Evolutionary conservation across 306 rosid genomes (phyloP).

Genomic region (Delonix regia): DNA sequence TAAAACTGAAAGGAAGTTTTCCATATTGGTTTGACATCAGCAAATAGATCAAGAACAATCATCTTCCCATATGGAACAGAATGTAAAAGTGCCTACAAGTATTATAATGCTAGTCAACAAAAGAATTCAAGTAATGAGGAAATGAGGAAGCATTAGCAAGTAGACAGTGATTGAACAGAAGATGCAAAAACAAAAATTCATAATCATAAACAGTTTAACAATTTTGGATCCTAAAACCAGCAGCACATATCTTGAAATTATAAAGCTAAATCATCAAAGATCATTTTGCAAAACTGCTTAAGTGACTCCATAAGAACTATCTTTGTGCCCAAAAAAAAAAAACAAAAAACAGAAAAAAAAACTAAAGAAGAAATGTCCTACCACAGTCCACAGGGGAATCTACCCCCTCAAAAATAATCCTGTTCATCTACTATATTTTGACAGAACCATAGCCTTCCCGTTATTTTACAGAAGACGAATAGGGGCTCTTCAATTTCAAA

Average conservation of each 20-base stretch:
- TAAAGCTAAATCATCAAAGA: neutral
- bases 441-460: neutral
- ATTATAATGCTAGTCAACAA: conserved; percentile 18
- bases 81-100: conserved; percentile 87
- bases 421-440: neutral
- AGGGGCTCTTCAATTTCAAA: neutral
- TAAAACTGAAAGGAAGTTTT: conserved; percentile 82
- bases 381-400: neutral
- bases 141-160: neutral
- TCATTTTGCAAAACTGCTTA: neutral
- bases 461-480: neutral
- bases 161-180: neutral
- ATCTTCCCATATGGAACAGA: conserved; percentile 91
- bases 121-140: neutral
- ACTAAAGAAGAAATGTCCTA: neutral
- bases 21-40: conserved; percentile 96
- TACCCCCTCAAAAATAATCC: neutral
- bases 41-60: conserved; percentile 97
- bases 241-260: neutral
- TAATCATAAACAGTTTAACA: neutral
- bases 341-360: too few species aligned
- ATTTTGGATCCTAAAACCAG: neutral
- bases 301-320: neutral
- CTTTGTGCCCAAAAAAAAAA: too few species aligned
- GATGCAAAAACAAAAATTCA: neutral